Evolutionary conservation across 768 basidiomycete species (phyloP).

Genomic region (Collybia sordida): DNA sequence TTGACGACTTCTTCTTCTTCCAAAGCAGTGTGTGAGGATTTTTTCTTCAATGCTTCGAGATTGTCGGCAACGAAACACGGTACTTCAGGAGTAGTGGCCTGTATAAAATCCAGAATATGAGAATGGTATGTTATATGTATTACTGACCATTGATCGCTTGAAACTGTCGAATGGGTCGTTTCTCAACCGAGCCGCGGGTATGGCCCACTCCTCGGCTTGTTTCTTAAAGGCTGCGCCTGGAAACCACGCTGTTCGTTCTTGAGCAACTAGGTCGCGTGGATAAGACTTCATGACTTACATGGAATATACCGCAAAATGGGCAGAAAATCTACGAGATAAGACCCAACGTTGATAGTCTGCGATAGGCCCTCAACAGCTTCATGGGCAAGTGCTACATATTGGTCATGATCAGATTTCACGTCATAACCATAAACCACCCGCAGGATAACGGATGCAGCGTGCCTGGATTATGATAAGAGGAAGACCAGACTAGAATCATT

Average conservation of each 20-base stretch:
- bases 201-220: slow-evolving; percentile 1
- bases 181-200: background rate
- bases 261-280: background rate
- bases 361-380: slow-evolving; percentile 10
- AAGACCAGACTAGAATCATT: background rate
- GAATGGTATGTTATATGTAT: background rate
- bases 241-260: slow-evolving; percentile 19
- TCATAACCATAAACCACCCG: slow-evolving; percentile 29
- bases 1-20: slow-evolving; percentile 18
- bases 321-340: slow-evolving; percentile 28
- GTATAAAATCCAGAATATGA: background rate
- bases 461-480: slow-evolving; percentile 1
- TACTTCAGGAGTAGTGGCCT: slow-evolving; percentile 16
- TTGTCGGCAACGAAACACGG: slow-evolving; percentile 20
- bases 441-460: slow-evolving; percentile 20
- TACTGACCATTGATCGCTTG: slow-evolving; percentile 14
- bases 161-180: slow-evolving; percentile 20
- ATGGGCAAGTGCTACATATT: slow-evolving; percentile 22
- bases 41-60: slow-evolving; percentile 16
- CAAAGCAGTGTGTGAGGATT: slow-evolving; percentile 4
- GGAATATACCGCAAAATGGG: slow-evolving; percentile 15
- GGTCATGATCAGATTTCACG: slow-evolving; percentile 22
- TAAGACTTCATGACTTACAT: background rate
- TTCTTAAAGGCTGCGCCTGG: slow-evolving; percentile 24
- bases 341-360: slow-evolving; percentile 22